phyloP scores from a whole-genome alignment of 2,329 filamentous ascomycete species.

The Aureobasidium sp. region DNA sequence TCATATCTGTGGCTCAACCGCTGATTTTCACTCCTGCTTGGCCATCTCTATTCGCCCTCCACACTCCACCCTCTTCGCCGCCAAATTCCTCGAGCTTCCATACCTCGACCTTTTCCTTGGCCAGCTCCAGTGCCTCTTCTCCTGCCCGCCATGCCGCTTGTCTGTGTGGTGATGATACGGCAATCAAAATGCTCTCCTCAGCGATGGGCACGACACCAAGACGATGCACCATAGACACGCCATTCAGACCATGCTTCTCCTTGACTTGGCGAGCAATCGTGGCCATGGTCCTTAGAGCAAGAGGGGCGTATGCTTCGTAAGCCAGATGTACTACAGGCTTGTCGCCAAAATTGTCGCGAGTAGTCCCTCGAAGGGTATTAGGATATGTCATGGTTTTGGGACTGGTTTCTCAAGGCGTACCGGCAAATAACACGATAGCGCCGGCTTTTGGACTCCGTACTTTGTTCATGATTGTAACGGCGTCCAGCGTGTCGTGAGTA shows the following conservation, averaged over 20 bases:
- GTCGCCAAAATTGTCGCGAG: conserved; percentile 64
- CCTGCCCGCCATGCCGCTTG: conserved; percentile 80
- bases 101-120: conserved; percentile 83
- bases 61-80: conserved; percentile 65
- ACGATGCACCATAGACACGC: conserved; percentile 75
- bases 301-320: conserved; percentile 66
- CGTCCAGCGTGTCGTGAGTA: conserved; percentile 55
- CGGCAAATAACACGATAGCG: conserved; percentile 70
- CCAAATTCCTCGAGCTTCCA: conserved; percentile 92
- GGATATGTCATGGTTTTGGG: background rate
- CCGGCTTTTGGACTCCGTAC: conserved; percentile 69
- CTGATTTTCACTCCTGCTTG: conserved; percentile 46
- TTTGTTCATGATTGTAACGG: conserved; percentile 51
- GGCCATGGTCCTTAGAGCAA: conserved; percentile 63
- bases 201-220: conserved; percentile 78
- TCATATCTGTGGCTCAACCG: background rate
- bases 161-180: conserved; percentile 75
- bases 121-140: conserved; percentile 80
- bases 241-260: conserved; percentile 58
- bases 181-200: conserved; percentile 90
- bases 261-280: conserved; percentile 54
- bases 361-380: conserved; percentile 53
- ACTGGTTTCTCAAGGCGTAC: conserved; percentile 37
- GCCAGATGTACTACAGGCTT: conserved; percentile 67
- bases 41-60: conserved; percentile 82